Evolutionary conservation across 73 alveolate species (phyloP), one percentile per base, ranked within the genome.

Genomic region (Paramecium sexaurelia): DNA sequence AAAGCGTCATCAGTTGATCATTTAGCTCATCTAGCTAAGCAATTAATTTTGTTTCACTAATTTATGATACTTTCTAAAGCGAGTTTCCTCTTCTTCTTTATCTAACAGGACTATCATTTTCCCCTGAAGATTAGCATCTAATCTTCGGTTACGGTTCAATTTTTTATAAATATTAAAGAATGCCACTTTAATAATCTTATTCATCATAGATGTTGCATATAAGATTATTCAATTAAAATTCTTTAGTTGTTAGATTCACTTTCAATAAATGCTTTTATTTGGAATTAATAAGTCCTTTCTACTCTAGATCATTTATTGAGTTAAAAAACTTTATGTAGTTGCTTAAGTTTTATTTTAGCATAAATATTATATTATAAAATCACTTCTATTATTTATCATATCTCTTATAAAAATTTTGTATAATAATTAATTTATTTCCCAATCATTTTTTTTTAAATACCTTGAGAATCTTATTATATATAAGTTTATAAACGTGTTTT

Each of bases 261-360:
- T 71, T 71, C 8, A 71, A 40, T 35, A 35, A 40, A 17, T 71
- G 86, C 43, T 71, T 71, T 71, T 71, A 22, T 37, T 71, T 71
- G 8, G 37, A 36, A 33, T 57, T 15, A 36, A 71, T 71, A 35
- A 35, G 36, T 7, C 86, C 55, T n/a, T 33, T 37, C 13, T 71
- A 36, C 17, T 71, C 86, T 36, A 71, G 17, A 27, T 71, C 86
- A 40, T 33, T 37, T 22, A 71, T 35, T 36, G 9, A 9, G 35
- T 36, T 22, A 33, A 71, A 36, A 71, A 71, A 71, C 43, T 40
- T 71, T 6, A 71, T 71, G 86, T 71, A 71, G 56, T 71, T 71
- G 61, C 86, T 71, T 71, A 71, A 36, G 55, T 71, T 35, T 71
- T 32, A 37, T 35, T 71, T 71, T 35, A 61, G 56, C 86, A 71